Base-by-base conservation (phyloP, 345 rosid genomes). In the Nephelium lappaceum region DNA sequence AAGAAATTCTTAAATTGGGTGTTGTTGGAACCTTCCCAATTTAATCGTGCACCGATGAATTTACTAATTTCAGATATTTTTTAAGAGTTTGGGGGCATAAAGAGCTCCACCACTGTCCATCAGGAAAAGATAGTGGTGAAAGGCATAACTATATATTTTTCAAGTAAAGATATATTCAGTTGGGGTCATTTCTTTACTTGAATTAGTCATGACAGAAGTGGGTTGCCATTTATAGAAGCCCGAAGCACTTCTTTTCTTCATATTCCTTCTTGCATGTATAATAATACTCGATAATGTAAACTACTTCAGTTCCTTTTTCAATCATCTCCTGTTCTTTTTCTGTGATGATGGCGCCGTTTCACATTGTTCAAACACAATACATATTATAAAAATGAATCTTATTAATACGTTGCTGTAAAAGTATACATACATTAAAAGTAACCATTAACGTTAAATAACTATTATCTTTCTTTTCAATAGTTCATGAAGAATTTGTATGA, bases 201-300 rank as follows among this genome's bases (percentile, higher is more conserved):
- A 69, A 57, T 63, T 69, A 61, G 85, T 18, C 76, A 73, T 24
- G 11, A 38, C 41, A 12, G 69, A 72, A 77, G 43, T 72, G 78
- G 74, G 38, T 74, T 86, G 42, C 83, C 53, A 71, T 53, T 42
- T 73, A 8, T 68, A 83, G 82, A 64, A 83, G 67, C 64, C 51
- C 60, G 49, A 10, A 49, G 23, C 43, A 31, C 57, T 65, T 55
- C 51, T 71, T 83, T 80, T 72, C 77, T 73, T 36, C 25, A 63
- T 55, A 64, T 83, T 79, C 80, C 78, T 61, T 41, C 57, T 25
- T 11, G 36, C 25, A 16, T 53, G 8, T 53, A 55, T 43, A 62
- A 8, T 69, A 42, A 16, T 31, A 18, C 47, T 78, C 31, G 71
- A 75, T 66, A 75, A 75, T 51, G 63, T 66, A 36, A 65, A 49